phyloP scores from a whole-genome alignment of 2,329 filamentous ascomycete species.

The Stemphylium vesicarium region DNA sequence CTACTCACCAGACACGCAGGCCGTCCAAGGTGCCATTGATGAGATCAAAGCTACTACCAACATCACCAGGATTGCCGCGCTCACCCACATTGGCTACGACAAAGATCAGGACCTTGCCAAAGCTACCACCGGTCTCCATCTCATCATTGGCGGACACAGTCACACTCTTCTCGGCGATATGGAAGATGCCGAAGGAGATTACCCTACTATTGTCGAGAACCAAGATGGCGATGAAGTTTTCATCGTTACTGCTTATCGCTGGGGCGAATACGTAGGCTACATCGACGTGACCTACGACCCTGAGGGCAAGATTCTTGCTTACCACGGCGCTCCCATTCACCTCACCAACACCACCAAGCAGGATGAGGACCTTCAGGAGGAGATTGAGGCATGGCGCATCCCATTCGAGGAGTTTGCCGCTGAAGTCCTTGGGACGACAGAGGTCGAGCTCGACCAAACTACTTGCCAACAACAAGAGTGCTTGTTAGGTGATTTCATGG shows the following conservation, averaged over 20 bases:
- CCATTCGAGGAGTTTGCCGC: constrained; percentile 67
- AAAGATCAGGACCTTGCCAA: constrained; percentile 67
- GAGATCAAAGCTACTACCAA: constrained; percentile 67
- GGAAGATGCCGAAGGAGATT: constrained; percentile 63
- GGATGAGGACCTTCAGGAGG: constrained; percentile 62
- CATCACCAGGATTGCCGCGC: constrained; percentile 68
- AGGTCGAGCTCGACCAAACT: constrained; percentile 65
- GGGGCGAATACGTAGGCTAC: constrained; percentile 72
- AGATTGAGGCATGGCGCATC: constrained; percentile 64
- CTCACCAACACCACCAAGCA: constrained; percentile 66
- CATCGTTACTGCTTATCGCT: constrained; percentile 70
- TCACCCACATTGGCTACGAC: constrained; percentile 72
- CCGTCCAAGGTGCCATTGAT: constrained; percentile 67
- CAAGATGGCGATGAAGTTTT: constrained; percentile 70
- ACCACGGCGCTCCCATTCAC: constrained; percentile 69
- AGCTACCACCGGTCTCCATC: constrained; percentile 67
- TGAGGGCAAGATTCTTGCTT: constrained; percentile 66
- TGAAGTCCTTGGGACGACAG: constrained; percentile 62
- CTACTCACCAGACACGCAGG: constrained; percentile 24
- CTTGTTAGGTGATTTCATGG: constrained; percentile 51
- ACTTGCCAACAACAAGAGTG: constrained; percentile 66
- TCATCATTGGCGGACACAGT: constrained; percentile 70
- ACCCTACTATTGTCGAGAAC: constrained; percentile 69
- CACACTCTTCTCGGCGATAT: constrained; percentile 66
- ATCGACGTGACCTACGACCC: constrained; percentile 70